Evolutionary conservation across 2,329 filamentous ascomycete genomes (phyloP).

Genomic region (Colletotrichum chlorophyti): DNA sequence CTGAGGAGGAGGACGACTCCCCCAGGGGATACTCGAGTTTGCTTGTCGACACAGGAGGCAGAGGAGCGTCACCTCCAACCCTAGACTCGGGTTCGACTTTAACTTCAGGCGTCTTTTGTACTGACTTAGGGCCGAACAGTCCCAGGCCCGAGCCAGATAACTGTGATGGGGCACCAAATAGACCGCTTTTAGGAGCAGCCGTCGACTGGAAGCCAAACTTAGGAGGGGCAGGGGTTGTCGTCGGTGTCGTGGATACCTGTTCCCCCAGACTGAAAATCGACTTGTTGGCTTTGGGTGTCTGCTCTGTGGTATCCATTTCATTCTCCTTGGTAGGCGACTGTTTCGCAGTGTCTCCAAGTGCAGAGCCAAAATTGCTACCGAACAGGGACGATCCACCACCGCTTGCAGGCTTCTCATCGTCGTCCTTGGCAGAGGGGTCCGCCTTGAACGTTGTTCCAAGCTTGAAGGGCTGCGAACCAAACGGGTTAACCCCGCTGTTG

Average conservation of each 20-base stretch:
- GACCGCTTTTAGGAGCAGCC: slow-evolving; percentile 32
- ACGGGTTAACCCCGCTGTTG: slow-evolving; percentile 49
- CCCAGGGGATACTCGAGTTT: slow-evolving; percentile 56
- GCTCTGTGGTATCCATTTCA: slow-evolving; percentile 55
- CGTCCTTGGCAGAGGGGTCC: slow-evolving; percentile 67
- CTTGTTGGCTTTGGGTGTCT: slow-evolving; percentile 44
- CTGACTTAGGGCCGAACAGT: slow-evolving; percentile 34
- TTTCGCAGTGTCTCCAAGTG: slow-evolving; percentile 56
- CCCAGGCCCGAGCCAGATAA: slow-evolving; percentile 30
- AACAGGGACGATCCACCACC: slow-evolving; percentile 60
- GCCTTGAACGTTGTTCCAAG: slow-evolving; percentile 72
- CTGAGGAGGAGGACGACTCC: slow-evolving; percentile 60
- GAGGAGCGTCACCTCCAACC: slow-evolving; percentile 45
- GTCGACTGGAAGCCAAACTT: slow-evolving; percentile 51
- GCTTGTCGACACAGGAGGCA: slow-evolving; percentile 64
- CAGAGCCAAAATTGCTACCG: slow-evolving; percentile 65
- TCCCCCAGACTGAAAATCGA: slow-evolving; percentile 27
- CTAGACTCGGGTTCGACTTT: slow-evolving; percentile 42
- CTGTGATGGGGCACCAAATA: slow-evolving; percentile 45
- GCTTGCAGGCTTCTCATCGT: slow-evolving; percentile 57
- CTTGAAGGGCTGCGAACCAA: slow-evolving; percentile 64
- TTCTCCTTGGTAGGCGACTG: slow-evolving; percentile 54
- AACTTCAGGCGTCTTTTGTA: slow-evolving; percentile 28
- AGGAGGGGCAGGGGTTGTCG: slow-evolving; percentile 56
- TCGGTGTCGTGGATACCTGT: slow-evolving; percentile 53